A percentile compares a stretch with the other conserved stretches of the same genome.
Conservation (phyloP, 129 eudicot genomes). For the Logfia minima region DNA sequence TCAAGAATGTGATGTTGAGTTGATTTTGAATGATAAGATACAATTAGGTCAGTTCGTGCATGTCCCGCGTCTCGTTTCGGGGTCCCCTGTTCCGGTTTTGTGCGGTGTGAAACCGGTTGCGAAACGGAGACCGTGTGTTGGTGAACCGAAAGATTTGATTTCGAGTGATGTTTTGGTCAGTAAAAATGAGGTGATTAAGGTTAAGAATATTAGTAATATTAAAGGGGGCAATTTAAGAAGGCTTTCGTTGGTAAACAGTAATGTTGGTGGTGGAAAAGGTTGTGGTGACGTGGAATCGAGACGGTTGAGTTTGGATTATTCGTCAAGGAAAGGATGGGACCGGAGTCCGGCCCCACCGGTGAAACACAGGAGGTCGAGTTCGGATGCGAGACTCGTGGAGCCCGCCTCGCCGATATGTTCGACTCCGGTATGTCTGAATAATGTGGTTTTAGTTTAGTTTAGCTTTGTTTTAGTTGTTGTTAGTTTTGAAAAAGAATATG, state of each 20-base stretch:
- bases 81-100: slow-evolving; percentile 72
- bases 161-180: slow-evolving; percentile 57
- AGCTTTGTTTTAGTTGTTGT: neutral
- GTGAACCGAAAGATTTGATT: slow-evolving; percentile 79
- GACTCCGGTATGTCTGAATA: slow-evolving; percentile 42
- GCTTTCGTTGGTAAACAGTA: slow-evolving; percentile 32
- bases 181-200: slow-evolving; percentile 23
- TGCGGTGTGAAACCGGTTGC: slow-evolving; percentile 62
- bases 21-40: slow-evolving; percentile 64
- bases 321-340: slow-evolving; percentile 67
- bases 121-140: slow-evolving; percentile 65
- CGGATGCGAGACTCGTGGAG: slow-evolving; percentile 17
- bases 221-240: slow-evolving; percentile 40
- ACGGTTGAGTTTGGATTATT: slow-evolving; percentile 67
- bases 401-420: slow-evolving; percentile 36
- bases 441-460: neutral
- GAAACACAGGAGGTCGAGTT: slow-evolving; percentile 30
- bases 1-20: slow-evolving; percentile 47
- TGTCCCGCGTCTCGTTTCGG: slow-evolving; percentile 58
- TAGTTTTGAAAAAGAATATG: no score
- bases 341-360: slow-evolving; percentile 41
- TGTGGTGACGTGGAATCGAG: slow-evolving; percentile 38
- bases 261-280: slow-evolving; percentile 33
- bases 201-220: neutral
- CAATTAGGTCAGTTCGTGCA: slow-evolving; percentile 79